Conservation (phyloP, 805 yeast species). For the Hanseniaspora singularis region DNA sequence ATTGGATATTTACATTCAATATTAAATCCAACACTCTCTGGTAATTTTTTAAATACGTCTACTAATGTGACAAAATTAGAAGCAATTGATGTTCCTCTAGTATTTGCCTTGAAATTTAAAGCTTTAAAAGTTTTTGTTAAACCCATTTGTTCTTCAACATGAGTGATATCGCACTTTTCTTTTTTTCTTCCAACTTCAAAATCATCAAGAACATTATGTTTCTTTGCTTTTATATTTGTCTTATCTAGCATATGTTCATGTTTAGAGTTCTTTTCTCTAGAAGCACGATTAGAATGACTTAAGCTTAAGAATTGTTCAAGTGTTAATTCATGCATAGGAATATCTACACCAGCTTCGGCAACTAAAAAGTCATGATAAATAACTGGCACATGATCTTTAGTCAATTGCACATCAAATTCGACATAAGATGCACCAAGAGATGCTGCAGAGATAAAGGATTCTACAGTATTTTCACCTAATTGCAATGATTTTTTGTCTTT, state of each 20-base stretch:
- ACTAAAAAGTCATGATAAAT: constrained; percentile 89
- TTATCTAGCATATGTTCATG: too few relatives aligned
- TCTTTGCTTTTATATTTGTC: too few relatives aligned
- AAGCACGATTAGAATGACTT: too few relatives aligned
- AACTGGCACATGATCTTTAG: constrained; percentile 84
- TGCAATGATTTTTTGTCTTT: constrained; percentile 65
- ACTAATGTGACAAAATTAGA: constrained; percentile 81
- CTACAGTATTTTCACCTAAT: constrained; percentile 89
- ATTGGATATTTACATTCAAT: constrained; percentile 92
- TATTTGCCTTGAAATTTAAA: constrained; percentile 84
- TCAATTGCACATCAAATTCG: constrained; percentile 90
- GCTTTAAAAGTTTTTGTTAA: constrained; percentile 79
- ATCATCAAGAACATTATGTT: background rate
- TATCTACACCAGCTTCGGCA: constrained; percentile 90
- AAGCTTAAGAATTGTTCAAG: constrained; percentile 70
- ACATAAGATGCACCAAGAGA: constrained; percentile 93
- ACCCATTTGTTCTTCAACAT: constrained; percentile 51
- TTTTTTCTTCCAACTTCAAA: too few relatives aligned
- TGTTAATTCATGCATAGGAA: constrained; percentile 89
- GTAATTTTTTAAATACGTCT: constrained; percentile 71
- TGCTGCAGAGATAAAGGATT: constrained; percentile 90
- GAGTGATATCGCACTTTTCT: background rate
- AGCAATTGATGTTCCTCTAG: constrained; percentile 79
- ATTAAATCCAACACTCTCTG: constrained; percentile 78
- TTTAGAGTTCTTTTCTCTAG: too few relatives aligned